phyloP scores from a whole-genome alignment of 192 early-diverging fungal genomes.

The Oehlia diaphana region DNA sequence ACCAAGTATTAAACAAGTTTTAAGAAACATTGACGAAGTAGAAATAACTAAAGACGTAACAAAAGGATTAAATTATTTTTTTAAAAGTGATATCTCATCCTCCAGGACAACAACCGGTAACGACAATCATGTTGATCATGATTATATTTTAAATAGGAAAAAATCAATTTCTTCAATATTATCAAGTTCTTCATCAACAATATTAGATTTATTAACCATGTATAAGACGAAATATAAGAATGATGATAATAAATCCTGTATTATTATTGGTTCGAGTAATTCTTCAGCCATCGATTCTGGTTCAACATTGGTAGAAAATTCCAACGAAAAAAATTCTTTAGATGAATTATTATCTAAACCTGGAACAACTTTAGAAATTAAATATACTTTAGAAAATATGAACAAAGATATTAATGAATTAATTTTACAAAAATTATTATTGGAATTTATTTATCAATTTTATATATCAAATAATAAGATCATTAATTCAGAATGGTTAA shows the following conservation, averaged over 20 bases:
- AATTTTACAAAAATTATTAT: not conserved
- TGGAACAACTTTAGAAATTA: not conserved
- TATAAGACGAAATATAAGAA: not conserved
- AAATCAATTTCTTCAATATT: not conserved
- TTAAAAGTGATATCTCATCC: not conserved
- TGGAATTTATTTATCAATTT: not conserved
- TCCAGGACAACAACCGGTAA: not conserved
- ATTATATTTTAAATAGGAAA: not conserved
- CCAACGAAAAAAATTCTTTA: not conserved
- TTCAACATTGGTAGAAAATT: not conserved
- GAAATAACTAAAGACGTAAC: not conserved
- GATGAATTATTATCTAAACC: not conserved
- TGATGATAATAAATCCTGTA: not conserved
- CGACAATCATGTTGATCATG: not conserved
- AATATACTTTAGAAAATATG: not conserved
- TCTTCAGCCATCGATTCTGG: not conserved
- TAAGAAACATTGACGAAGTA: not conserved
- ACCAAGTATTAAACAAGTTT: slow-evolving; percentile 13
- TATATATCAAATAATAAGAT: not conserved
- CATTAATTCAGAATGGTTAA: not conserved
- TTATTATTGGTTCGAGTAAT: not conserved
- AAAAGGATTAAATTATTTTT: not conserved
- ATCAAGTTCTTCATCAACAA: not conserved
- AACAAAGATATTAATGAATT: not conserved
- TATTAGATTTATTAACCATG: not conserved